phyloP scores from a whole-genome alignment of 305 asterid genomes.

The Petunia hybrid region DNA sequence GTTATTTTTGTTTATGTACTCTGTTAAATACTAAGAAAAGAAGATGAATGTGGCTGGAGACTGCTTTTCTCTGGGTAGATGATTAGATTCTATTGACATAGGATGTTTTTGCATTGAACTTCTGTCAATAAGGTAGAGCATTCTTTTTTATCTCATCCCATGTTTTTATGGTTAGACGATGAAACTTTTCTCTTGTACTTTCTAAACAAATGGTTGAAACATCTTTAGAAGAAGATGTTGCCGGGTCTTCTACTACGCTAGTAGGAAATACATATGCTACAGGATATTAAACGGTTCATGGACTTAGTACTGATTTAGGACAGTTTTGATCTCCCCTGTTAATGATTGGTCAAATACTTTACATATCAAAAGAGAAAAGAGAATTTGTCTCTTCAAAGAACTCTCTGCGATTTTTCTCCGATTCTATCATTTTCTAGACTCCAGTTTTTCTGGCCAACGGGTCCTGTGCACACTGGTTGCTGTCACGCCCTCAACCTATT shows the following conservation, averaged over 20 bases:
- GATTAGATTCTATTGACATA: conserved; percentile 3
- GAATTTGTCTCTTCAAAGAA: not conserved
- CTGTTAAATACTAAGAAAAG: not conserved
- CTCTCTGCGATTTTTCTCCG: not conserved
- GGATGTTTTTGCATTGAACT: not conserved
- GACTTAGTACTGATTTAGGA: not conserved
- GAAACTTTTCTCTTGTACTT: not conserved
- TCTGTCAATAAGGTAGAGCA: not conserved
- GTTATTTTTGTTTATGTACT: not conserved
- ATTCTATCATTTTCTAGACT: not conserved
- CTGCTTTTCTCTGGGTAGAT: not conserved
- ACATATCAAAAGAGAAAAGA: not conserved
- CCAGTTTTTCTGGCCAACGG: not conserved
- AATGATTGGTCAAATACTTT: not conserved
- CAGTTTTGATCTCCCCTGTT: not conserved
- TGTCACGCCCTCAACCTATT: too few relatives aligned
- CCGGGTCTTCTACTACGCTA: not conserved
- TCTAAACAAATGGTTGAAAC: not conserved
- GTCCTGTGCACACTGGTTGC: too few relatives aligned
- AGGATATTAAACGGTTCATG: not conserved
- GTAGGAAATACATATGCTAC: not conserved
- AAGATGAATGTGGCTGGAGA: conserved; percentile 8
- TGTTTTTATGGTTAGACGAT: not conserved
- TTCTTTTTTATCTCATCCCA: not conserved
- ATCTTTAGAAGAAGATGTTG: not conserved